These are phyloP conservation scores for Ceratocystis alfenasii DNA, from an alignment of 2,329 filamentous ascomycete genomes.

Conservation along the genomic window DNA sequence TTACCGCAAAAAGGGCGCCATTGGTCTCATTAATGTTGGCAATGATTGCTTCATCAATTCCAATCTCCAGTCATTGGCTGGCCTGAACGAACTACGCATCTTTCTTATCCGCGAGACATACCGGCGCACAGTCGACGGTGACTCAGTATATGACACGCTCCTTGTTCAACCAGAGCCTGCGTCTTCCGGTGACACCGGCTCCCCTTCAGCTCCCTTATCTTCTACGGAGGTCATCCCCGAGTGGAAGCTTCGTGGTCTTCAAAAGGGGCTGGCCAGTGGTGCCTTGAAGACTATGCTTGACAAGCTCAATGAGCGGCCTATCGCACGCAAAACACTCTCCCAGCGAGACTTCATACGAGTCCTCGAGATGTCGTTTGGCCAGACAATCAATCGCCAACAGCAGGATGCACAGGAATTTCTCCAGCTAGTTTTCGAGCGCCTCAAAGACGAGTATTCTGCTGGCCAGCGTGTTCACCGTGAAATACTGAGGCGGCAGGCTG, in stretches of 20 bases:
- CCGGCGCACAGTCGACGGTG: constrained; percentile 65
- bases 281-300: constrained; percentile 90
- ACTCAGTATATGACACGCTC: constrained; percentile 58
- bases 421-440: constrained; percentile 80
- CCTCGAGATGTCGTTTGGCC: constrained; percentile 74
- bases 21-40: constrained; percentile 78
- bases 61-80: constrained; percentile 82
- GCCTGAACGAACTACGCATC: constrained; percentile 73
- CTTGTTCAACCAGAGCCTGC: constrained; percentile 36
- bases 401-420: constrained; percentile 97
- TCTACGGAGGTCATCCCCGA: constrained; percentile 32
- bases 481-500: constrained; percentile 9
- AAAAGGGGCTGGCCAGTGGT: constrained; percentile 70
- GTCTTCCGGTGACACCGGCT: background rate
- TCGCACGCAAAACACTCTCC: constrained; percentile 87
- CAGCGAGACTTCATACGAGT: constrained; percentile 72
- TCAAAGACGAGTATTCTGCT: constrained; percentile 90
- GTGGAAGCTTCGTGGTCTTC: constrained; percentile 56
- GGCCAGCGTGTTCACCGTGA: constrained; percentile 49
- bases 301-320: constrained; percentile 80
- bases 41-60: constrained; percentile 98
- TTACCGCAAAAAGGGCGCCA: constrained; percentile 68
- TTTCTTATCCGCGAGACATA: constrained; percentile 91
- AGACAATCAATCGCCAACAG: constrained; percentile 84
- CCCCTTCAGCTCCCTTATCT: background rate